Evolutionary conservation across 108 stramenopile species (phyloP).

Genomic region (Pseudonitzschia multistriata): DNA sequence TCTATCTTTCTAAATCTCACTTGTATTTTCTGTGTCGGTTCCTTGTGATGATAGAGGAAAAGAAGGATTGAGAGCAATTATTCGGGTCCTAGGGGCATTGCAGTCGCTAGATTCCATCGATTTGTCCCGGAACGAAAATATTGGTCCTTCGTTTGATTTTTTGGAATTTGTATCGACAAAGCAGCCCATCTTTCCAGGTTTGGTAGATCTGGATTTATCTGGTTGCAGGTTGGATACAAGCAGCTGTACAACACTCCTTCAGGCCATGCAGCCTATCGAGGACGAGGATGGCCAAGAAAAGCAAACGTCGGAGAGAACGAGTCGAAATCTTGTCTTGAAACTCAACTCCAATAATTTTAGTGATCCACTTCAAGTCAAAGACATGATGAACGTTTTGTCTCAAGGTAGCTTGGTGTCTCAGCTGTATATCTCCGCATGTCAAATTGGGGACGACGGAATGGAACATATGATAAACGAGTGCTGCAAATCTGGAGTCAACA

Average conservation of each 20-base stretch:
- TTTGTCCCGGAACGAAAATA: constrained; percentile 46
- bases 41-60: background rate
- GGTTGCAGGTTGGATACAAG: constrained; percentile 31
- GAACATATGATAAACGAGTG: constrained; percentile 21
- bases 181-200: background rate
- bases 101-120: constrained; percentile 29
- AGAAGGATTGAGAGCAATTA: constrained; percentile 11
- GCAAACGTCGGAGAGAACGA: background rate
- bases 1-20: too few species aligned
- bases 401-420: background rate
- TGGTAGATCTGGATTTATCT: constrained; percentile 49
- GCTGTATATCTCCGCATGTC: constrained; percentile 14
- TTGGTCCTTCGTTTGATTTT: constrained; percentile 28
- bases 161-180: constrained; percentile 11
- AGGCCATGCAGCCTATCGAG: background rate
- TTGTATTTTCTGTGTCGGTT: too few species aligned
- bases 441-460: constrained; percentile 51
- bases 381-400: background rate
- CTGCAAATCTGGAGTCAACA: constrained; percentile 17
- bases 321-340: constrained; percentile 7
- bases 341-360: constrained; percentile 10
- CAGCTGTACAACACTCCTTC: constrained; percentile 31
- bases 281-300: background rate
- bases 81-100: constrained; percentile 31
- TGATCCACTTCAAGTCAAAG: background rate